Conservation (phyloP, 2,329 filamentous ascomycete species). For the Sordariomycetes sp. region DNA sequence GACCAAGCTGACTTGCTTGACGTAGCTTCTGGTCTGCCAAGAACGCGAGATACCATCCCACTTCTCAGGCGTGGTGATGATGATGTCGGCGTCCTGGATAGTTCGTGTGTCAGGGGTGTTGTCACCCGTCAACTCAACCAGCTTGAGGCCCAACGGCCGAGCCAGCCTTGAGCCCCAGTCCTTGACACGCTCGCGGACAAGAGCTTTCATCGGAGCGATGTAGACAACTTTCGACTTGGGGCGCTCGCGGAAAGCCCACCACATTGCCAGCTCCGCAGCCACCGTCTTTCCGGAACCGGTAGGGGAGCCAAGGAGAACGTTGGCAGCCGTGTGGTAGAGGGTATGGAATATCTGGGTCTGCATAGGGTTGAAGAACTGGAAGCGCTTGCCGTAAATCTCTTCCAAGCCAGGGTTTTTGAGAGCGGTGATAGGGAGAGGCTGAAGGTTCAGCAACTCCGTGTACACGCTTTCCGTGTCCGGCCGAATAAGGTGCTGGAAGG, state of each 20-base stretch:
- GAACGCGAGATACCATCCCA: constrained; percentile 99
- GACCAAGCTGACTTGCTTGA: constrained; percentile 86
- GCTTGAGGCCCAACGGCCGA: constrained; percentile 71
- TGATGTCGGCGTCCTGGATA: constrained; percentile 92
- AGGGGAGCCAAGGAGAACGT: constrained; percentile 89
- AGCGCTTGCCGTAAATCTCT: constrained; percentile 78
- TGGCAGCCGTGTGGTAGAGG: constrained; percentile 83
- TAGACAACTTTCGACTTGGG: constrained; percentile 97
- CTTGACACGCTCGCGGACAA: constrained; percentile 91
- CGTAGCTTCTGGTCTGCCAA: constrained; percentile 96
- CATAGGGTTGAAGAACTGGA: constrained; percentile 98
- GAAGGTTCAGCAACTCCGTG: constrained; percentile 84
- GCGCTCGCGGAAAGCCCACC: constrained; percentile 95
- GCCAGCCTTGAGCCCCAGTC: constrained; percentile 86
- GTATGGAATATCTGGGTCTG: constrained; percentile 98
- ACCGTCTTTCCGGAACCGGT: constrained; percentile 98
- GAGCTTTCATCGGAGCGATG: constrained; percentile 97
- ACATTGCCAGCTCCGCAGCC: constrained; percentile 94
- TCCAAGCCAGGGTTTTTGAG: constrained; percentile 82
- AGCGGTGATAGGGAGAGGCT: constrained; percentile 78
- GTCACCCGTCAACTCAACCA: constrained; percentile 93
- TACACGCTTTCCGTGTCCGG: constrained; percentile 97
- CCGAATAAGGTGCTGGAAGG: constrained; percentile 94
- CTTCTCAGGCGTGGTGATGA: constrained; percentile 98
- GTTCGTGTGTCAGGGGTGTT: constrained; percentile 96